Conservation (phyloP, 176 grass and related monocot genomes). For the Zoysia pacifica region DNA sequence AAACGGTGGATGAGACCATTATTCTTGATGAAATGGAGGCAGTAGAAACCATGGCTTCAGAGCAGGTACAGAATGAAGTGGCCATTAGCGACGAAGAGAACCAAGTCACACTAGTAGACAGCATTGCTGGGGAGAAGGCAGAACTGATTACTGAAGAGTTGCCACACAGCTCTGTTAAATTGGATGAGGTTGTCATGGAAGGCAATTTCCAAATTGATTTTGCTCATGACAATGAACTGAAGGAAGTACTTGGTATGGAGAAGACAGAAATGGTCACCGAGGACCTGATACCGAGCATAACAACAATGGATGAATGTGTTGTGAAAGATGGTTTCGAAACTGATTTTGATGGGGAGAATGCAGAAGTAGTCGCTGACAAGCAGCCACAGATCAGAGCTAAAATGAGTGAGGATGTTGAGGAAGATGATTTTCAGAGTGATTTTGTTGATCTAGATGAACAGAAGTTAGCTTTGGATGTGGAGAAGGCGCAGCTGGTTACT, state of each 20-base stretch:
- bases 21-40: neutral
- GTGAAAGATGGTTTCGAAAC: neutral
- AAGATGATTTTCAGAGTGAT: neutral
- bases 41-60: neutral
- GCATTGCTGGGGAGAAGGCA: neutral
- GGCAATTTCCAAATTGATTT: neutral
- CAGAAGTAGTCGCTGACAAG: neutral
- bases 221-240: neutral
- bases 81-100: neutral
- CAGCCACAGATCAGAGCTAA: neutral
- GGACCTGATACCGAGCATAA: neutral
- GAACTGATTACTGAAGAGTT: neutral
- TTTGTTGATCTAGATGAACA: slow-evolving; percentile 8
- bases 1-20: neutral
- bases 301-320: neutral
- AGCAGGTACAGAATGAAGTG: neutral
- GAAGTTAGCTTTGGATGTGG: neutral
- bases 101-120: neutral
- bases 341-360: neutral
- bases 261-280: neutral
- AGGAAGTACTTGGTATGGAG: neutral
- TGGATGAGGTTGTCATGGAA: neutral
- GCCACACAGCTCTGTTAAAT: neutral
- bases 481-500: neutral
- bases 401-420: neutral